A percentile compares a stretch with the other conserved stretches of the same genome.
phyloP scores from a whole-genome alignment of 2,329 filamentous ascomycete species.

The Mariannaea sp. region DNA sequence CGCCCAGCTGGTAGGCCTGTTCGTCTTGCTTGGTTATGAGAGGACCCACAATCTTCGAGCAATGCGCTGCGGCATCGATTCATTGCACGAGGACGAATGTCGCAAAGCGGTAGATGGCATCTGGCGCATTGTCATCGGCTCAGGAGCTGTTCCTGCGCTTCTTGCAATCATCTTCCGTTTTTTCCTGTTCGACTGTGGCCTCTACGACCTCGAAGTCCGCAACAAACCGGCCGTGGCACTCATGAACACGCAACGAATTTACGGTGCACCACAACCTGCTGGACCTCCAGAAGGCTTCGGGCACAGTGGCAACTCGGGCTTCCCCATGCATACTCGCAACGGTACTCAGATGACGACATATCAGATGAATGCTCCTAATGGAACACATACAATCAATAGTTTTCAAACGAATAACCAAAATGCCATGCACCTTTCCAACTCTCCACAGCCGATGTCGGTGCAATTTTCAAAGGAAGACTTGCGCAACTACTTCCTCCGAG shows the following conservation, averaged over 20 bases:
- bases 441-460: slow-evolving; percentile 47
- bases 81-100: slow-evolving; percentile 51
- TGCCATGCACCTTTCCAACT: slow-evolving; percentile 36
- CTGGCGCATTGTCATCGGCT: slow-evolving; percentile 70
- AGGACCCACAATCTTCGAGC: slow-evolving; percentile 47
- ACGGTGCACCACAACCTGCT: slow-evolving; percentile 47
- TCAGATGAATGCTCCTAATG: slow-evolving; percentile 35
- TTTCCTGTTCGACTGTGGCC: slow-evolving; percentile 67
- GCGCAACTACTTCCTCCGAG: slow-evolving; percentile 55
- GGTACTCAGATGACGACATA: slow-evolving; percentile 23
- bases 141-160: slow-evolving; percentile 66
- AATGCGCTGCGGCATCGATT: slow-evolving; percentile 55
- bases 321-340: slow-evolving; percentile 29
- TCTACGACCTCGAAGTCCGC: slow-evolving; percentile 69
- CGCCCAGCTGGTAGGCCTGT: slow-evolving; percentile 65
- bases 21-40: slow-evolving; percentile 54
- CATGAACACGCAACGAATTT: slow-evolving; percentile 63
- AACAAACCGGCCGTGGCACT: slow-evolving; percentile 63
- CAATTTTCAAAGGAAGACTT: slow-evolving; percentile 56
- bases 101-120: slow-evolving; percentile 59
- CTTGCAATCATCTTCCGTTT: slow-evolving; percentile 70
- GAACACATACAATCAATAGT: slow-evolving; percentile 24
- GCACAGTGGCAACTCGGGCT: slow-evolving; percentile 26
- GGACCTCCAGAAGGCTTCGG: slow-evolving; percentile 26
- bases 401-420: slow-evolving; percentile 34